These are phyloP conservation scores for Casuarina equisetifolia DNA, from an alignment of 306 rosid genomes.

Conservation along the genomic window DNA sequence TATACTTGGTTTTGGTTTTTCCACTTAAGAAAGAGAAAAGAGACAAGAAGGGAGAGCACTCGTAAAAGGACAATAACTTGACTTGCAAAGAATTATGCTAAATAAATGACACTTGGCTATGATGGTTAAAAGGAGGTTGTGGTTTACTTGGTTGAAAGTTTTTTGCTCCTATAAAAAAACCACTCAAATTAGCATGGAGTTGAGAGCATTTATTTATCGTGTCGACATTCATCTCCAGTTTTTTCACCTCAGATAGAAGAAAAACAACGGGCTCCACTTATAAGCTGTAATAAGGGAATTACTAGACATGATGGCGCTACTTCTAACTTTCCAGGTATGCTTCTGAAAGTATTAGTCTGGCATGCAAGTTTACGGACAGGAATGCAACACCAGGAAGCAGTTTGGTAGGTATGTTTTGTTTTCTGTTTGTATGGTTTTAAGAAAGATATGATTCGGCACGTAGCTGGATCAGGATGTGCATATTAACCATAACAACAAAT, in stretches of 20 bases:
- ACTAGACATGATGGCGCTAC: slow-evolving; percentile 24
- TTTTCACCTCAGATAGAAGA: not conserved
- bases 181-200: not conserved
- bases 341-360: slow-evolving; percentile 76
- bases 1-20: not conserved
- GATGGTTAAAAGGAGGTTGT: not conserved
- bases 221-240: not conserved
- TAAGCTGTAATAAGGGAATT: not conserved
- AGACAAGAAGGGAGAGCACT: not conserved
- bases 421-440: not conserved
- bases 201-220: not conserved
- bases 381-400: slow-evolving; percentile 94
- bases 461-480: too few species aligned
- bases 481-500: too few species aligned
- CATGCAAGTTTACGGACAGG: slow-evolving; percentile 86
- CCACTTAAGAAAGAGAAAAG: not conserved
- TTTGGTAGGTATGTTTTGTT: slow-evolving; percentile 53
- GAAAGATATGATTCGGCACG: too few species aligned
- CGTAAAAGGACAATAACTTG: not conserved
- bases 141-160: not conserved
- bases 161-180: not conserved
- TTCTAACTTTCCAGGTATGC: slow-evolving; percentile 73
- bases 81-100: not conserved
- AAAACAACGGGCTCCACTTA: not conserved
- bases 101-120: not conserved